phyloP scores from a whole-genome alignment of 805 yeast species.

The Metschnikowia drakensbergensis region DNA sequence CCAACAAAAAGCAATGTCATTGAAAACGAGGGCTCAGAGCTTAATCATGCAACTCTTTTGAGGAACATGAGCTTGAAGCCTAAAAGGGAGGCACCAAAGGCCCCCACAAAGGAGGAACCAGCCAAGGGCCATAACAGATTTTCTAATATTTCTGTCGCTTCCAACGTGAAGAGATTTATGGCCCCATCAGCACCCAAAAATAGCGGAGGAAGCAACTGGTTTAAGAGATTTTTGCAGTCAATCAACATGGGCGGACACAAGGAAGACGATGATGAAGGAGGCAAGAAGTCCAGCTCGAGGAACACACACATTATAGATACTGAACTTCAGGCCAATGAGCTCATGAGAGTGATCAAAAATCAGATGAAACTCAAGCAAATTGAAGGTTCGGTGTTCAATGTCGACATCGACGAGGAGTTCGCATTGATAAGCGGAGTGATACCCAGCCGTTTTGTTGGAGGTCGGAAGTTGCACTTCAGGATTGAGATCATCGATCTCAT shows the following conservation, averaged over 20 bases:
- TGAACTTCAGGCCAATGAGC: constrained; percentile 25
- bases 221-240: constrained; percentile 33
- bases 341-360: constrained; percentile 33
- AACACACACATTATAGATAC: constrained; percentile 35
- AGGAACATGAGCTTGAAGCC: constrained; percentile 34
- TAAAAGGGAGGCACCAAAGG: constrained; percentile 37
- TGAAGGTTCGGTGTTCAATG: constrained; percentile 47
- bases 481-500: constrained; percentile 39
- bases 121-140: constrained; percentile 26
- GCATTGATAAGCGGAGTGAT: constrained; percentile 44
- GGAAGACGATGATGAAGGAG: constrained; percentile 8
- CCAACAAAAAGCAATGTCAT: not conserved
- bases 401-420: constrained; percentile 41
- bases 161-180: constrained; percentile 11
- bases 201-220: constrained; percentile 27
- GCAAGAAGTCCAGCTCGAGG: constrained; percentile 4
- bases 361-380: constrained; percentile 44
- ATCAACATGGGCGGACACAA: constrained; percentile 14
- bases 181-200: constrained; percentile 12
- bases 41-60: constrained; percentile 6
- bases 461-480: constrained; percentile 45
- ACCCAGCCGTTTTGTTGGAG: constrained; percentile 43
- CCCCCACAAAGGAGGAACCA: constrained; percentile 22
- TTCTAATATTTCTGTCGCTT: constrained; percentile 32
- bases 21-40: not conserved